A percentile compares a stretch with the other conserved stretches of the same genome.
Evolutionary conservation across 1,139 yeast species (phyloP).

Genomic region (Blastobotrys aristatus): DNA sequence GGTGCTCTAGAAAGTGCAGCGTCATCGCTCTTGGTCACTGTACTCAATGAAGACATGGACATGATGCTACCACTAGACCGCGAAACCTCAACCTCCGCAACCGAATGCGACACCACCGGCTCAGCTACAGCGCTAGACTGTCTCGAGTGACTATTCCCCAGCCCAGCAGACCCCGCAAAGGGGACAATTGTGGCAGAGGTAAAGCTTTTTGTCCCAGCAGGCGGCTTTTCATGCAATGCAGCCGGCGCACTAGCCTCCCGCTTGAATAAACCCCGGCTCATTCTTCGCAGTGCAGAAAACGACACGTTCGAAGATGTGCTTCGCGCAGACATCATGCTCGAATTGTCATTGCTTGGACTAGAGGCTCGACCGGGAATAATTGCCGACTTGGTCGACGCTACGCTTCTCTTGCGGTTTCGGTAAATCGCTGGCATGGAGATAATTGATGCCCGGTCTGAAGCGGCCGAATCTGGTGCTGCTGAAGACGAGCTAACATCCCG

Average conservation of each 20-base stretch:
- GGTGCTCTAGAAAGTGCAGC: not conserved
- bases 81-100: constrained; percentile 26
- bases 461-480: not conserved
- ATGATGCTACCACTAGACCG: constrained; percentile 5
- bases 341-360: constrained; percentile 18
- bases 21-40: not conserved
- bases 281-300: constrained; percentile 26
- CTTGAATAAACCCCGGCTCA: constrained; percentile 16
- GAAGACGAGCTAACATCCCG: not conserved
- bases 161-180: not conserved
- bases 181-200: not conserved
- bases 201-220: not conserved
- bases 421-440: constrained; percentile 10
- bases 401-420: constrained; percentile 12
- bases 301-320: constrained; percentile 29
- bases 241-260: constrained; percentile 8
- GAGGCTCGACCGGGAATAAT: constrained; percentile 6
- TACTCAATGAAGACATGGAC: constrained; percentile 2
- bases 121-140: constrained; percentile 7
- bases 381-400: constrained; percentile 15
- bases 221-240: not conserved
- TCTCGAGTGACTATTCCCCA: not conserved
- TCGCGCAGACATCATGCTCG: constrained; percentile 24
- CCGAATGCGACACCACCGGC: constrained; percentile 25
- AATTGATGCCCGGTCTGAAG: constrained; percentile 12